Evolutionary conservation across 2,329 filamentous ascomycete genomes (phyloP).

Genomic region (Plectosphaerella plurivora): DNA sequence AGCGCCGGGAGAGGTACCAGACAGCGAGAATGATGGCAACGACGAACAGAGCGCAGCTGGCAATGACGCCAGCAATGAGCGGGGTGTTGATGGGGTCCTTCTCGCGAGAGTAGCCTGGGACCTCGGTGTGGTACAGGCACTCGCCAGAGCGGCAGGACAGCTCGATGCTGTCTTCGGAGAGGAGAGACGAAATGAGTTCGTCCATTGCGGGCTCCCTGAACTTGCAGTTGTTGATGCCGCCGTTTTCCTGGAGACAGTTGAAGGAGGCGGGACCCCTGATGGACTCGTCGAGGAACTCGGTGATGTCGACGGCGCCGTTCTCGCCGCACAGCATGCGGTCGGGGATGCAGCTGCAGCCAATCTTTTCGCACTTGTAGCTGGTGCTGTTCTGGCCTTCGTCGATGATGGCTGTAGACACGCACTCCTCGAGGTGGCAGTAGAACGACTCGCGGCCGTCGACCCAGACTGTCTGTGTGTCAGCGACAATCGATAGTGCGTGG

Average conservation of each 20-base stretch:
- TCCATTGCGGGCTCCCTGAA: conserved; percentile 95
- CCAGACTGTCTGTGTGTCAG: conserved; percentile 62
- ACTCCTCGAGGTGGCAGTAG: conserved; percentile 85
- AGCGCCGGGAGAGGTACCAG: conserved; percentile 84
- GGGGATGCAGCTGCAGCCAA: conserved; percentile 82
- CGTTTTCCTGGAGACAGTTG: conserved; percentile 63
- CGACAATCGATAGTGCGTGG: background rate
- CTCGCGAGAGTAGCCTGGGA: conserved; percentile 84
- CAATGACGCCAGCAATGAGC: conserved; percentile 90
- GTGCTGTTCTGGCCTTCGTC: conserved; percentile 73
- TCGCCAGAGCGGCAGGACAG: conserved; percentile 82
- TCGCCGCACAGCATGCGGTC: conserved; percentile 93
- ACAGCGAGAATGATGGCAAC: conserved; percentile 78
- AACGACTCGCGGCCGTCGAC: conserved; percentile 92
- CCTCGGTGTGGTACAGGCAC: conserved; percentile 87
- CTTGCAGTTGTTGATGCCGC: conserved; percentile 61
- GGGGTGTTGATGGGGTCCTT: conserved; percentile 96
- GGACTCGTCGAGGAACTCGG: conserved; percentile 75
- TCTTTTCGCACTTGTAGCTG: conserved; percentile 76
- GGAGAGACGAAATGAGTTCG: conserved; percentile 78
- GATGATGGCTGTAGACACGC: conserved; percentile 66
- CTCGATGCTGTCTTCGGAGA: conserved; percentile 86
- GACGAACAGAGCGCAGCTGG: conserved; percentile 77
- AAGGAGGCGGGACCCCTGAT: conserved; percentile 90
- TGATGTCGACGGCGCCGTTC: conserved; percentile 84